Evolutionary conservation across 176 grass and related monocot genomes (phyloP).

Genomic region (Coix lacrymajobi): DNA sequence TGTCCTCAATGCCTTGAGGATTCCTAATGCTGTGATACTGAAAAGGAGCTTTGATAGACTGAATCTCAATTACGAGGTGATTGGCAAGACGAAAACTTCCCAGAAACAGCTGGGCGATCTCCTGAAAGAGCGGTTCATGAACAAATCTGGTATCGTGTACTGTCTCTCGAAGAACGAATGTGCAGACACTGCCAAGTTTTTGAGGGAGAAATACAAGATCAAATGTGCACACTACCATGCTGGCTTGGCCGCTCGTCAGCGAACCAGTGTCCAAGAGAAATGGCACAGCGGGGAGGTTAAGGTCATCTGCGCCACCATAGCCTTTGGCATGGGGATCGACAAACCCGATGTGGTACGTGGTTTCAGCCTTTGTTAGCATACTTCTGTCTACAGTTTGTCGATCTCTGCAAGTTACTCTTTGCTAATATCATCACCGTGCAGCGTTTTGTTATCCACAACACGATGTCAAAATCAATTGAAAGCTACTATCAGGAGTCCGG

Average conservation of each 20-base stretch:
- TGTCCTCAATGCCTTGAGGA: constrained; percentile 54
- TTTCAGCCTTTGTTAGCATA: neutral
- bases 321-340: constrained; percentile 96
- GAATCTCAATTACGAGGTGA: constrained; percentile 74
- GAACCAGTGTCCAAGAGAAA: constrained; percentile 66
- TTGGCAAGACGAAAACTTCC: constrained; percentile 60
- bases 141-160: constrained; percentile 78
- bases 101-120: constrained; percentile 70
- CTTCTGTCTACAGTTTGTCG: neutral
- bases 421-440: constrained; percentile 25
- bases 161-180: constrained; percentile 91
- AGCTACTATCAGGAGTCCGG: constrained; percentile 97
- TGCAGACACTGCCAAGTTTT: constrained; percentile 68
- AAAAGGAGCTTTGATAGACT: constrained; percentile 83
- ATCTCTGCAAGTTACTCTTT: neutral
- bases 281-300: constrained; percentile 77
- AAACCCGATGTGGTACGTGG: constrained; percentile 74
- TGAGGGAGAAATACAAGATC: constrained; percentile 78
- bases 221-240: constrained; percentile 76
- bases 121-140: constrained; percentile 62
- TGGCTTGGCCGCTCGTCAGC: constrained; percentile 55
- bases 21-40: constrained; percentile 67
- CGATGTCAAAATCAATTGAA: constrained; percentile 88
- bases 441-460: constrained; percentile 90
- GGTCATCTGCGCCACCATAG: constrained; percentile 87